Base-by-base conservation (phyloP, 2,329 filamentous ascomycete species). In the Colletotrichum sansevieriae region DNA sequence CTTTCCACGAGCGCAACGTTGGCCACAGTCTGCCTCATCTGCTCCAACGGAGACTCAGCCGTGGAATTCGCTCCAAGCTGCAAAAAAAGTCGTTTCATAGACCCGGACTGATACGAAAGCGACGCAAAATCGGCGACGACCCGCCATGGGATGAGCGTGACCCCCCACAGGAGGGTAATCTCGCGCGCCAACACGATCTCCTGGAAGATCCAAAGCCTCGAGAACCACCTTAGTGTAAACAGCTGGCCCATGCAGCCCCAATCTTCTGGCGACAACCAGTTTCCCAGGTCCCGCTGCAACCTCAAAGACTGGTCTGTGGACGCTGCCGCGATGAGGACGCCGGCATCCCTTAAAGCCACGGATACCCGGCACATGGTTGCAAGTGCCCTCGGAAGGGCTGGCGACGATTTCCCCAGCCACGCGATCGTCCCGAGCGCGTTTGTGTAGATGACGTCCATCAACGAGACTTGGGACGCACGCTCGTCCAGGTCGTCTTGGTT, bases 391-490 rank as follows among this genome's bases (percentile, higher is more conserved):
- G 18, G n/a, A 13, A 55, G 3, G 0, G 35, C 52, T 13, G 56
- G 56, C 20, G 46, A 29, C n/a, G 22, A 59, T 11, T 47, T 52
- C 12, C 65, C 65, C 7, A 63, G 37, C 65, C 65, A 63, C 15
- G 59, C 65, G 15, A 68, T 43, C 35, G 62, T 60, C 12, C 37
- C 22, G 29, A 52, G 25, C 25, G 65, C 60, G n/a, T 60, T 35
- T 8, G 29, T 51, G 44, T 63, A 63, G 8, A 68, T 58, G 22
- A 58, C 54, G 20, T 33, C 52, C 65, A 68, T 68, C 29, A 68
- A 37, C 41, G 65, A 18, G 10, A 68, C 65, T 37, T 68, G 65
- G 15, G 18, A 12, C 8, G 65, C 37, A 29, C 60, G 60, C 43
- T 68, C 65, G 3, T 13, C 13, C 11, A 20, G 13, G 25, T 68